Evolutionary conservation across 1,284 basidiomycete genomes (phyloP).

Genomic region (Vanrija sp.): DNA sequence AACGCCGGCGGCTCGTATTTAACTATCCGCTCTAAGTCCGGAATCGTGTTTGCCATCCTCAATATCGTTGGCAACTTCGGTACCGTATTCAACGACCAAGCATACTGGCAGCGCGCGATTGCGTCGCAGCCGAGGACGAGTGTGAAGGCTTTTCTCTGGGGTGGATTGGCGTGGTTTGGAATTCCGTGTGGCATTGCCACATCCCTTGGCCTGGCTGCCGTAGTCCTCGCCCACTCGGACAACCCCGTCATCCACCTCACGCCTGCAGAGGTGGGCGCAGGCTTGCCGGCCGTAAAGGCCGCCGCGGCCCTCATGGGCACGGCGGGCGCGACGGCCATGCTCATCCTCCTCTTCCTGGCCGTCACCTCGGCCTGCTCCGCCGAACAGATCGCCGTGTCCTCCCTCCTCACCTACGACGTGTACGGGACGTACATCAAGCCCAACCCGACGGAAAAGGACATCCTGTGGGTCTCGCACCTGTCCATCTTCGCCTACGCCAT

Average conservation of each 20-base stretch:
- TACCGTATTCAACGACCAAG: conserved; percentile 56
- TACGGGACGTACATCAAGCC: conserved; percentile 60
- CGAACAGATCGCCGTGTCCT: conserved; percentile 80
- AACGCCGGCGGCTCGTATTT: conserved; percentile 63
- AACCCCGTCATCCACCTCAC: conserved; percentile 51
- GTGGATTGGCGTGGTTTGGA: conserved; percentile 84
- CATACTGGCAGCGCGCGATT: conserved; percentile 72
- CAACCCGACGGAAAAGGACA: conserved; percentile 57
- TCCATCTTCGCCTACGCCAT: conserved; percentile 67
- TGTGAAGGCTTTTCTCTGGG: conserved; percentile 81
- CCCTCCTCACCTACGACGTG: conserved; percentile 74
- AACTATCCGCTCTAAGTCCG: conserved; percentile 74
- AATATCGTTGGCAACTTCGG: conserved; percentile 71
- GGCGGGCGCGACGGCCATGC: conserved; percentile 58
- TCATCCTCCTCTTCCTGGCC: conserved; percentile 50
- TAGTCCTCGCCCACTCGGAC: conserved; percentile 64
- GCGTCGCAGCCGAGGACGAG: conserved; percentile 75
- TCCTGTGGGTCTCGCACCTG: conserved; percentile 53
- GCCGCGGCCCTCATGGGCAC: conserved; percentile 72
- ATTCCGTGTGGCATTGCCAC: conserved; percentile 62
- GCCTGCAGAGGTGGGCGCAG: conserved; percentile 68
- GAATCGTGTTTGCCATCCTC: conserved; percentile 82
- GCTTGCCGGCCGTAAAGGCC: conserved; percentile 66
- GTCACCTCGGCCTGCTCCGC: conserved; percentile 84
- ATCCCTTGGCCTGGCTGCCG: conserved; percentile 69